Conservation (phyloP, 495 filamentous ascomycete species). For the Penicillium silybi region DNA sequence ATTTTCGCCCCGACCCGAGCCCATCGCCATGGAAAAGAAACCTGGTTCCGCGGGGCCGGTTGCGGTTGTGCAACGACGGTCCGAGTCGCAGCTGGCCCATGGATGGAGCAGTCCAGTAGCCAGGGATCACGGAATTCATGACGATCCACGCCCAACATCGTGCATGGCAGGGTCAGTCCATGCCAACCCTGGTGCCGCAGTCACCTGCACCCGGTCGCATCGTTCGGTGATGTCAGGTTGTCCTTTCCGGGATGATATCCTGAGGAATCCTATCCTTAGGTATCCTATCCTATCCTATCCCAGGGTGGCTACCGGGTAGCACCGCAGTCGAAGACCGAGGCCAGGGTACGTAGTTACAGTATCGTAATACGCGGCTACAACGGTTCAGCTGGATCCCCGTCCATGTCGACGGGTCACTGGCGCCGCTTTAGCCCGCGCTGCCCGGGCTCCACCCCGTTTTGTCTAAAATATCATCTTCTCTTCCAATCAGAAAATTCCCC, state of each 20-base stretch:
- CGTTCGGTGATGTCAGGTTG: no score
- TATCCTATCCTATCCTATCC: no score
- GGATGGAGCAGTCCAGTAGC: not conserved
- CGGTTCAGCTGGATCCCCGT: constrained; percentile 37
- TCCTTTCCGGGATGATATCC: no score
- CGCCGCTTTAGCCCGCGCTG: constrained; percentile 30
- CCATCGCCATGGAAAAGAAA: constrained; percentile 28
- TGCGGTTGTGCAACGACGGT: constrained; percentile 31
- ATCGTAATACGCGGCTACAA: not conserved
- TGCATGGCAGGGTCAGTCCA: constrained; percentile 13
- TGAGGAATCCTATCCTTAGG: no score
- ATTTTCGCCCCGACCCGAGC: constrained; percentile 28
- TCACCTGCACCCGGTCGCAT: no score
- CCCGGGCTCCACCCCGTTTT: constrained; percentile 23
- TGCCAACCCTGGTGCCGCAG: constrained; percentile 8
- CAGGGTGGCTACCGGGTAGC: not conserved
- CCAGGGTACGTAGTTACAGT: no score
- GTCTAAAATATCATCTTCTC: constrained; percentile 12
- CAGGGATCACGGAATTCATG: constrained; percentile 13
- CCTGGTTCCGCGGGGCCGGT: constrained; percentile 33
- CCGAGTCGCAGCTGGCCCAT: constrained; percentile 21
- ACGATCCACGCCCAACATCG: constrained; percentile 10
- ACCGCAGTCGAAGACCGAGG: no score
- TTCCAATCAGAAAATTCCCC: constrained; percentile 26
- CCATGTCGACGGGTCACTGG: constrained; percentile 41